A percentile compares a stretch with the other conserved stretches of the same genome.
phyloP scores from a whole-genome alignment of 805 yeast species.

The Priceomyces fermenticarens region DNA sequence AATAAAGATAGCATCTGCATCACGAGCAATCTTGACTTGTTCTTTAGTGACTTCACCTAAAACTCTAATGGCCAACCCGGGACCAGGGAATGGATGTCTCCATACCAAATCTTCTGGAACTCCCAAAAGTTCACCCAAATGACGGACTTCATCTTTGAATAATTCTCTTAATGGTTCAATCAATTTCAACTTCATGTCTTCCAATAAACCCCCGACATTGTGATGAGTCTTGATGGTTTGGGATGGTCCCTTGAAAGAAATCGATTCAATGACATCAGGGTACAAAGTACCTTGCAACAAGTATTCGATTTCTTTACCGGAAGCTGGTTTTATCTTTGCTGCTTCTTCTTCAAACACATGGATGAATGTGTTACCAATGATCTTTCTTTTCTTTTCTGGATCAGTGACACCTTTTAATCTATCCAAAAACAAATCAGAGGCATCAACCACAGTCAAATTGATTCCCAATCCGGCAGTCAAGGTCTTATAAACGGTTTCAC shows the following conservation, averaged over 20 bases:
- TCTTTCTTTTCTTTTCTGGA: conserved; percentile 98
- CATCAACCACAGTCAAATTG: conserved; percentile 91
- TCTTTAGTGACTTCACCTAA: conserved; percentile 92
- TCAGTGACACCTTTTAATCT: conserved; percentile 92
- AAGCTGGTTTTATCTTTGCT: conserved; percentile 81
- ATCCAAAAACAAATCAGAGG: conserved; percentile 81
- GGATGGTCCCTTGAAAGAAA: conserved; percentile 98
- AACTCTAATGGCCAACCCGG: conserved; percentile 98
- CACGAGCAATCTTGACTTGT: conserved; percentile 95
- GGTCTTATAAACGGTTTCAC: conserved; percentile 82
- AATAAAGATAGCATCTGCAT: conserved; percentile 93
- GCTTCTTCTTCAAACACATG: conserved; percentile 97
- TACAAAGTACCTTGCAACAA: conserved; percentile 95
- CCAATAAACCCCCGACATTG: conserved; percentile 97
- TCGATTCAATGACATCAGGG: conserved; percentile 98
- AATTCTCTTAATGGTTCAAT: conserved; percentile 98
- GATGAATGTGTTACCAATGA: conserved; percentile 96
- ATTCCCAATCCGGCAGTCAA: conserved; percentile 92
- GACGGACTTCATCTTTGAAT: conserved; percentile 98
- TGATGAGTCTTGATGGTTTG: conserved; percentile 99
- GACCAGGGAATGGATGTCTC: conserved; percentile 99
- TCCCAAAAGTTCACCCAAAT: conserved; percentile 89
- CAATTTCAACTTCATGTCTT: conserved; percentile 96
- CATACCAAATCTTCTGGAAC: conserved; percentile 96
- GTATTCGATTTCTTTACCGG: conserved; percentile 88